Conservation (phyloP, 2,329 filamentous ascomycete genomes). For the Periconia sp. region DNA sequence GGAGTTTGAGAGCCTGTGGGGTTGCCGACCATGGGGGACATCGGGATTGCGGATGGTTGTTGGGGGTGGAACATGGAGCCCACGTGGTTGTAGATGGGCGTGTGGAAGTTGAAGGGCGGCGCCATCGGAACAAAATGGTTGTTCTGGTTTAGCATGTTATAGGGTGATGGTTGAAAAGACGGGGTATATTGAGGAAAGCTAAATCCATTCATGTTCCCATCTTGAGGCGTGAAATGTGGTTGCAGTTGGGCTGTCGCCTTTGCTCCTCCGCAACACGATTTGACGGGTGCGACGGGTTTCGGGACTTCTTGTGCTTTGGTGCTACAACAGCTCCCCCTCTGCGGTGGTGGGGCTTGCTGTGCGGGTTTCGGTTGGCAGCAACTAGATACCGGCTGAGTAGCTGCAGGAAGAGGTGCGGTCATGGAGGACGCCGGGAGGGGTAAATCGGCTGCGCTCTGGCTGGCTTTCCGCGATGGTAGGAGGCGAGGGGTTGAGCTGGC, state of each 20-base stretch:
- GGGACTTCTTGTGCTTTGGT: slow-evolving; percentile 22
- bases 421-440: too few species aligned
- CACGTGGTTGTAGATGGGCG: slow-evolving; percentile 38
- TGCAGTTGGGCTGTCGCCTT: slow-evolving; percentile 7
- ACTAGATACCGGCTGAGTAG: slow-evolving; percentile 18
- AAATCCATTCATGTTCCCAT: neutral
- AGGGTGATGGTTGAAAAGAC: slow-evolving; percentile 21
- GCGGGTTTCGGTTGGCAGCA: slow-evolving; percentile 36
- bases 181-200: too few species aligned
- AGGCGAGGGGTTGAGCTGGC: slow-evolving; percentile 42
- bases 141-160: slow-evolving; percentile 16
- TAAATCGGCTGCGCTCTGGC: slow-evolving; percentile 10
- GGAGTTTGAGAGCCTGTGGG: slow-evolving; percentile 7
- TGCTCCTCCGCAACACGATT: slow-evolving; percentile 36
- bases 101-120: slow-evolving; percentile 31
- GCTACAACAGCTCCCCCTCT: slow-evolving; percentile 32
- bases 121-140: slow-evolving; percentile 17
- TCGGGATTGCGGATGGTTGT: slow-evolving; percentile 38
- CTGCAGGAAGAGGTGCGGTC: neutral
- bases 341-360: slow-evolving; percentile 8
- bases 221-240: slow-evolving; percentile 13
- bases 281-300: slow-evolving; percentile 19
- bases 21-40: slow-evolving; percentile 28
- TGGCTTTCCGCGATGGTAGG: slow-evolving; percentile 26
- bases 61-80: slow-evolving; percentile 31